Evolutionary conservation across 257 asterid genomes (phyloP).

Genomic region (Linaria vulgaris): DNA sequence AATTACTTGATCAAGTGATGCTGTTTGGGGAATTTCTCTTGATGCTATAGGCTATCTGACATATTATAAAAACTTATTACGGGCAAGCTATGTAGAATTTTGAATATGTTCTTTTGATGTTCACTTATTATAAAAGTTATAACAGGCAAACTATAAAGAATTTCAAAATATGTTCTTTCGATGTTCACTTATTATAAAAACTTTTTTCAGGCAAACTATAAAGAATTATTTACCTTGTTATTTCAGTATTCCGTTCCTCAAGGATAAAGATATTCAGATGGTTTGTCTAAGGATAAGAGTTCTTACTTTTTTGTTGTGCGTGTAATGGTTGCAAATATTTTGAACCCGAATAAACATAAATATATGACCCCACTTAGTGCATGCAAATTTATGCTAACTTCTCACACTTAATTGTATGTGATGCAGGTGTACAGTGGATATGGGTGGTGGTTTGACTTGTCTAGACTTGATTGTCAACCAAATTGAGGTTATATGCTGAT

Average conservation of each 20-base stretch:
- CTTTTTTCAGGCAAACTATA: no score
- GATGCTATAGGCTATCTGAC: neutral
- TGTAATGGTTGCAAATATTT: constrained; percentile 5
- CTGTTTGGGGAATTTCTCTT: neutral
- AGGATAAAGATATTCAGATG: neutral
- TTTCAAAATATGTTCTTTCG: no score
- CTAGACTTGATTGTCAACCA: constrained; percentile 71
- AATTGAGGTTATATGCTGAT: constrained; percentile 59
- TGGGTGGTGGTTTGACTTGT: constrained; percentile 59
- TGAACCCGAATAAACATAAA: neutral
- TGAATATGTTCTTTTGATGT: no score
- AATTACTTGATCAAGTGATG: no score
- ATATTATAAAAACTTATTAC: neutral
- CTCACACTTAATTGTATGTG: constrained; percentile 24
- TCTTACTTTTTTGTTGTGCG: constrained; percentile 10
- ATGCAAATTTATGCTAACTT: constrained; percentile 17
- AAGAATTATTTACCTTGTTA: neutral
- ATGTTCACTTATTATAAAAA: neutral
- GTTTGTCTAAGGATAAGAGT: constrained; percentile 18
- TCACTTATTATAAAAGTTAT: no score
- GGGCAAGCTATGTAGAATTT: no score
- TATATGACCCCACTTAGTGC: constrained; percentile 11
- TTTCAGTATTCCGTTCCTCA: neutral
- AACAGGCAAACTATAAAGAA: no score
- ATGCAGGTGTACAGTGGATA: constrained; percentile 66